A percentile compares a stretch with the other conserved stretches of the same genome.
phyloP scores from a whole-genome alignment of 371 early-diverging fungal genomes.

The Blastocladiella emersonii region DNA sequence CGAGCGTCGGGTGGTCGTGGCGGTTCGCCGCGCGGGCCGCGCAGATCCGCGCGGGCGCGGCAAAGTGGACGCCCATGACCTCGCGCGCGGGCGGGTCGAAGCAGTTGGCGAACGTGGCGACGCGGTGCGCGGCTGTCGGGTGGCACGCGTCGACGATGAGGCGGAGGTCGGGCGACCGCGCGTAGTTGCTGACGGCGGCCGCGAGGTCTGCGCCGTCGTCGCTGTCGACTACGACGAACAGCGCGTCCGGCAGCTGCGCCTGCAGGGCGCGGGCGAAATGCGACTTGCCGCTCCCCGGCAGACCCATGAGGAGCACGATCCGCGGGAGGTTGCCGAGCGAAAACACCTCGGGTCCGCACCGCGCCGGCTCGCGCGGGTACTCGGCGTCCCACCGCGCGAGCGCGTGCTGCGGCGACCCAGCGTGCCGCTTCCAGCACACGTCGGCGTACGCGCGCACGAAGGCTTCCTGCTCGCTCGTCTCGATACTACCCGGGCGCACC shows the following conservation, averaged over 20 bases:
- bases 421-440: constrained; percentile 18
- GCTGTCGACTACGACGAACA: background rate
- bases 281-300: background rate
- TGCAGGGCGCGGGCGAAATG: constrained; percentile 18
- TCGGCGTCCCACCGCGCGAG: background rate
- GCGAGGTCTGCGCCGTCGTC: background rate
- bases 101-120: constrained; percentile 20
- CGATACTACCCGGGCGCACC: constrained; percentile 29
- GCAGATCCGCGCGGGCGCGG: constrained; percentile 17
- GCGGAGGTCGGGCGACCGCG: constrained; percentile 15
- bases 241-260: constrained; percentile 9
- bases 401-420: background rate
- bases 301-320: background rate
- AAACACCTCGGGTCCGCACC: background rate
- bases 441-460: constrained; percentile 19
- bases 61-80: constrained; percentile 21
- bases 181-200: constrained; percentile 8
- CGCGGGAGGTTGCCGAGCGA: background rate
- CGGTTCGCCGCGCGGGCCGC: constrained; percentile 19
- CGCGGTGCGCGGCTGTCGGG: constrained; percentile 23
- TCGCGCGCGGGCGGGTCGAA: constrained; percentile 16
- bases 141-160: constrained; percentile 33
- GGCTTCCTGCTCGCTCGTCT: constrained; percentile 31
- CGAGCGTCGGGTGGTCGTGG: constrained; percentile 25
- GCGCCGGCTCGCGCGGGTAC: background rate